Conservation (phyloP, 306 rosid genomes). For the barrel medic (Medicago truncatula) region MtrunA17r5.0-ANR NC_053045.1:37444001-37444500, state of each 20-base stretch:
- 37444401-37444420: constrained; percentile 85
- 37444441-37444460: constrained; percentile 78
- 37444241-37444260: not conserved
- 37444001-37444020: not conserved
- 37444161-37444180: not conserved
- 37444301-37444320: not conserved
- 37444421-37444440: constrained; percentile 88
- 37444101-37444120: too few species aligned
- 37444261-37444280: not conserved
- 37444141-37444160: not conserved
- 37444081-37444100: too few species aligned
- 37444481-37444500: constrained; percentile 58
- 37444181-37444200: not conserved
- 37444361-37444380: not conserved
- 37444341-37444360: too few species aligned
- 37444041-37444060: too few species aligned
- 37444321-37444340: not conserved
- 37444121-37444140: not conserved
- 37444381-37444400: constrained; percentile 66
- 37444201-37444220: not conserved
- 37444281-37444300: not conserved
- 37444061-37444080: too few species aligned
- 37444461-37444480: constrained; percentile 95
- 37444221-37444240: not conserved
- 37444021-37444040: too few species aligned